These are phyloP conservation scores for Tolypocladium ovalisporum DNA, from an alignment of 2,329 filamentous ascomycete genomes.

Conservation along the genomic window DNA sequence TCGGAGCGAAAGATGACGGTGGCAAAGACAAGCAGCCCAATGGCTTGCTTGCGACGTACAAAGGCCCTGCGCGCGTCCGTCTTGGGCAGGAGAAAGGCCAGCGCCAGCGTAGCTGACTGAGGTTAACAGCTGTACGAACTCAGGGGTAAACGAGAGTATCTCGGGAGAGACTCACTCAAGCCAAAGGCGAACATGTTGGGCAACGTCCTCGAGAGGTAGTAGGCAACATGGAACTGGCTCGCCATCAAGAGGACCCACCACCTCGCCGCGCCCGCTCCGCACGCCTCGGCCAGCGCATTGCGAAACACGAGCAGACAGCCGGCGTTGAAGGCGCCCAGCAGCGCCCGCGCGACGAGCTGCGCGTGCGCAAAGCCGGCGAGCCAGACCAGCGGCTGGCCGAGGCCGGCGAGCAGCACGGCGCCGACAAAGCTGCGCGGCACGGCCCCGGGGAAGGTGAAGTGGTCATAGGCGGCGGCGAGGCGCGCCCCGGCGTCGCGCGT, in stretches of 20 bases:
- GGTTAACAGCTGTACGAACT: not conserved
- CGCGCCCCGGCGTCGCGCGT: conserved; percentile 26
- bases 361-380: conserved; percentile 44
- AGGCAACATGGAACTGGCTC: conserved; percentile 85
- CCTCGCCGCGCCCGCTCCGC: conserved; percentile 55
- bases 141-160: not conserved
- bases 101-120: conserved; percentile 51
- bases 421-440: conserved; percentile 89
- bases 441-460: conserved; percentile 79
- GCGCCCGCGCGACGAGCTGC: conserved; percentile 56
- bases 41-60: conserved; percentile 48
- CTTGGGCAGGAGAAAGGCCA: conserved; percentile 33
- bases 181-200: conserved; percentile 96
- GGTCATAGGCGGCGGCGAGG: conserved; percentile 64
- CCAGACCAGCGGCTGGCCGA: conserved; percentile 56
- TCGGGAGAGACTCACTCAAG: conserved; percentile 49
- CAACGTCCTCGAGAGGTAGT: conserved; percentile 82
- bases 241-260: conserved; percentile 76
- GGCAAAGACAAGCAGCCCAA: conserved; percentile 68
- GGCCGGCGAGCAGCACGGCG: conserved; percentile 60
- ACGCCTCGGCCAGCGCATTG: conserved; percentile 50
- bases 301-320: conserved; percentile 56
- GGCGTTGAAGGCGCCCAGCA: conserved; percentile 71
- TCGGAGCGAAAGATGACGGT: conserved; percentile 85
- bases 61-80: conserved; percentile 13